Base-by-base conservation (phyloP, 2,329 filamentous ascomycete species). In the Colletotrichum liaoningense region DNA sequence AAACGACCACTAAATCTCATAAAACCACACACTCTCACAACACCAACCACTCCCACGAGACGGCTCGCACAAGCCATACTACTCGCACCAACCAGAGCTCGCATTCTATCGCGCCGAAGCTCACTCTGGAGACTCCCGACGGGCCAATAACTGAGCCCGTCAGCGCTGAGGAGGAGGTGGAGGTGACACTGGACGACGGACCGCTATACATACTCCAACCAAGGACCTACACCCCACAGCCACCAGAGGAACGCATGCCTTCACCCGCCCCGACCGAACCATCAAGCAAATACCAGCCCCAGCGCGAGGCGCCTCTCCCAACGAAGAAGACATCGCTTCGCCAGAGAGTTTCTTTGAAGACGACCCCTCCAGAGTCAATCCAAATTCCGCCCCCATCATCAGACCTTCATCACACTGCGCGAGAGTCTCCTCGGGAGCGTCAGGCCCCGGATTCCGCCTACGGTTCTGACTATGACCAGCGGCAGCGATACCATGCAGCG, bases 181-280 rank as follows among this genome's bases (percentile, higher is more conserved):
- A 66, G 19, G 72, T 68, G 12, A 62, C 73, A 38, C 74, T 78
- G 16, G 79, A 80, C 49, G 83, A 88, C 52, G 83, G 83, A 11
- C 80, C 84, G 0, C 77, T 90, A 1, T 90, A 86, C 72, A 83
- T 91, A 26, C 81, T 91, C 5, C 89, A 91, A 74, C 89, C 89
- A 14, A 83, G 86, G 42, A 90, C 88, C 0, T 91, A 91, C 76
- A 90, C 88, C 0, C 89, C 89, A 0, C 83, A 85, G 63, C 85
- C 84, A 4, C 84, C 42, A 19, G 42, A 86, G 0, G 82, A 85
- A 12, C 87, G 88, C 3, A 77, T 86, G 26, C 85, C 87, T 1
- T 88, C 88, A 5, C 87, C 88, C 2, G 82, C 83, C 62, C 75
- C 85, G 2, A 79, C 79, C 38, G 80, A 82, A 19, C 59, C 77